Evolutionary conservation across 2,329 filamentous ascomycete species (phyloP).

Genomic region (Lachnellula hyalina): DNA sequence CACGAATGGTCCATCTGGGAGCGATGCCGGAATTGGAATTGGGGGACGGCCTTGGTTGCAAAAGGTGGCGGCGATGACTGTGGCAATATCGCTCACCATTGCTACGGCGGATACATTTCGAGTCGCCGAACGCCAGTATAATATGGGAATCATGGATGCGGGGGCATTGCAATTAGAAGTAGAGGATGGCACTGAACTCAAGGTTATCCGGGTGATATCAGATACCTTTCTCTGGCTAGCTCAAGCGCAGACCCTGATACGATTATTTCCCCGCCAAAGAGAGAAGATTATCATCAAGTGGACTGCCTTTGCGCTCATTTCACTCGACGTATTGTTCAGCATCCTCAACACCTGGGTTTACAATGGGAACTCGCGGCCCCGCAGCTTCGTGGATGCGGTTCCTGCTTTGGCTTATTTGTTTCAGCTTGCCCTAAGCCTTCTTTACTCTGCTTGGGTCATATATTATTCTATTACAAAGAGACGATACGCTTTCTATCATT

Average conservation of each 20-base stretch:
- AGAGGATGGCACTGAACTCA: conserved; percentile 77
- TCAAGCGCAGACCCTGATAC: conserved; percentile 93
- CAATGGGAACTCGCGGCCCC: conserved; percentile 55
- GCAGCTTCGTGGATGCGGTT: conserved; percentile 81
- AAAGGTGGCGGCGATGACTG: conserved; percentile 68
- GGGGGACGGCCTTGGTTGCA: conserved; percentile 93
- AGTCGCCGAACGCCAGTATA: conserved; percentile 78
- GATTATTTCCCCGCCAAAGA: conserved; percentile 90
- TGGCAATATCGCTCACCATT: conserved; percentile 83
- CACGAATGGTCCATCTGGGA: conserved; percentile 69
- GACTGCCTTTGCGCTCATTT: conserved; percentile 91
- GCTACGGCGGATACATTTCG: conserved; percentile 87
- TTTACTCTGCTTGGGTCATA: conserved; percentile 70
- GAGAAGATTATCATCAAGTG: conserved; percentile 99
- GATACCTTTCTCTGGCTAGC: conserved; percentile 97
- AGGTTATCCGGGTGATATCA: conserved; percentile 86
- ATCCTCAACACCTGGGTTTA: conserved; percentile 81
- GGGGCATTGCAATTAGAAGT: conserved; percentile 70
- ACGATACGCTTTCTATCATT: conserved; percentile 65
- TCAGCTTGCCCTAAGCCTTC: conserved; percentile 61
- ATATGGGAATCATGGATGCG: conserved; percentile 73
- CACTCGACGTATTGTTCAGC: conserved; percentile 84
- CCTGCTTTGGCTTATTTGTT: conserved; percentile 74
- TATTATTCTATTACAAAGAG: conserved; percentile 69
- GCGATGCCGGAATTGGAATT: conserved; percentile 69